Evolutionary conservation across 305 asterid species (phyloP), one percentile per base, ranked within the genome.

Genomic region (Rubia balearica): DNA sequence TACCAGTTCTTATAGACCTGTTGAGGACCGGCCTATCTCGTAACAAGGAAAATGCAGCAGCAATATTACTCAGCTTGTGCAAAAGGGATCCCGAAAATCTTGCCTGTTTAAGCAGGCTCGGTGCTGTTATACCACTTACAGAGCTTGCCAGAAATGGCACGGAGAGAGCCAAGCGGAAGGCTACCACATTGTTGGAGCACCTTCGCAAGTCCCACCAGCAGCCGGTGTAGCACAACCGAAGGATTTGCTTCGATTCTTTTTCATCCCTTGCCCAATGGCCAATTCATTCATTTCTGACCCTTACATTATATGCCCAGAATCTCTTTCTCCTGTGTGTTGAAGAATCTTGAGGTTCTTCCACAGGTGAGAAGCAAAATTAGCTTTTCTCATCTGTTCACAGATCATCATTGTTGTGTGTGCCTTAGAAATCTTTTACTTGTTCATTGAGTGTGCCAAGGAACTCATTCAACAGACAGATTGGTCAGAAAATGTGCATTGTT

Each of bases 141-240:
- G 96, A 90, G 75, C 81, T 92, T 24, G 77, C 91, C n/a, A 81
- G 73, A 70, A 87, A 71, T 24, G 97, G 98, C 63, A 84, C 98
- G 0, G 98, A 92, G 75, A 86, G 97, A 75, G 96, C 95, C 0
- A 86, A 85, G 81, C 77, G 96, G 82, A 92, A 92, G 83, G 97
- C 97, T 7, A 65, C 74, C 30, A 84, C 95, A 0, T 78, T 92
- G 86, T 56, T 92, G 92, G 98, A 89, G 81, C 86, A 80, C 71
- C 91, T 92, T 61, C 74, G 83, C 16, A 86, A 79, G 67, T 69
- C 82, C 1, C 88, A 83, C 65, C 86, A 83, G 83, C 80, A 67
- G 76, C 36, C 36, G 36, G 80, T 74, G 40, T 40, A 24, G 57
- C 64, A 68, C 45, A 71, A 55, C 6, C 66, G 6, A n/a, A 42